Evolutionary conservation across 2,329 filamentous ascomycete genomes (phyloP).

Genomic region (Botryotinia calthae): DNA sequence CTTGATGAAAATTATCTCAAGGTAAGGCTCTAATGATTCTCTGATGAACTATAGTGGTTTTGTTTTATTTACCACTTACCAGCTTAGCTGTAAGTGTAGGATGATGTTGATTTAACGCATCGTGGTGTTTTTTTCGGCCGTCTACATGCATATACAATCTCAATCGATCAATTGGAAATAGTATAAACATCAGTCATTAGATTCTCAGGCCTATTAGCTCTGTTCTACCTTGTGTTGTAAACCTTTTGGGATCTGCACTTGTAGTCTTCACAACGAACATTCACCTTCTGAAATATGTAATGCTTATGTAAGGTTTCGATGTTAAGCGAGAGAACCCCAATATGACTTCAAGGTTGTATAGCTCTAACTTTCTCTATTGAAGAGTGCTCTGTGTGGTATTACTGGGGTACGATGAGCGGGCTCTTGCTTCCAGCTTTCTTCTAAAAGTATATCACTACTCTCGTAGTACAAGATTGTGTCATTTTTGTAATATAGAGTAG

Average conservation of each 20-base stretch:
- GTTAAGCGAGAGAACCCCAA: not conserved
- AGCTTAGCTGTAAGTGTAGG: not conserved
- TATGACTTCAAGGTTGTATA: not conserved
- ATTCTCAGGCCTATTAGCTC: accelerated
- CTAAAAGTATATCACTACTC: too few species aligned
- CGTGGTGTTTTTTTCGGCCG: not conserved
- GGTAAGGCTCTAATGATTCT: not conserved
- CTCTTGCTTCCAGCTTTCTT: too few species aligned
- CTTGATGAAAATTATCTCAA: not conserved
- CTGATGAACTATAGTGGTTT: not conserved
- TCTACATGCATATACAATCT: not conserved
- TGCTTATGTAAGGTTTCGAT: not conserved
- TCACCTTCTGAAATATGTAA: not conserved
- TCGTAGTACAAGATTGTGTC: not conserved
- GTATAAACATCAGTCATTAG: not conserved
- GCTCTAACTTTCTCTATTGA: not conserved
- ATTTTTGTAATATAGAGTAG: not conserved
- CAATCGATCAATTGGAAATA: not conserved
- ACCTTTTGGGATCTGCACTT: not conserved
- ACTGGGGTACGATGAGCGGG: accelerated
- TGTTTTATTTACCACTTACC: not conserved
- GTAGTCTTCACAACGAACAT: not conserved
- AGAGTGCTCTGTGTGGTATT: not conserved
- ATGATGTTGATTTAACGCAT: not conserved
- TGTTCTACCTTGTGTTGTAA: not conserved